A percentile compares a stretch with the other conserved stretches of the same genome.
Evolutionary conservation across 2,329 filamentous ascomycete species (phyloP).

Genomic region (Gnomoniopsis sp.): DNA sequence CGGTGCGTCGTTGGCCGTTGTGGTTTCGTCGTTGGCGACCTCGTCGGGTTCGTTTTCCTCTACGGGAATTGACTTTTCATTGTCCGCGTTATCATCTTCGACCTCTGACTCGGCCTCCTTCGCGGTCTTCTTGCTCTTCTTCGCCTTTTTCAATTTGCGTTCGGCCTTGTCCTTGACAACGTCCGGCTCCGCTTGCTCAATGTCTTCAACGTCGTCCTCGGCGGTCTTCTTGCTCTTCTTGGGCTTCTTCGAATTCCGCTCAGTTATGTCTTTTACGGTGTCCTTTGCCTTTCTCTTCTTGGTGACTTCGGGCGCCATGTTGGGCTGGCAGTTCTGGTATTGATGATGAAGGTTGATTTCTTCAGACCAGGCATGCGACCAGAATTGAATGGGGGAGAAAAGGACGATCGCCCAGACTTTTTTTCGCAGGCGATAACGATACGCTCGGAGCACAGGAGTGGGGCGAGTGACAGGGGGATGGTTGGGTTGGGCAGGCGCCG

Average conservation of each 20-base stretch:
- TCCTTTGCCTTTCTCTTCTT: constrained; percentile 36
- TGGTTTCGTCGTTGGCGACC: constrained; percentile 7
- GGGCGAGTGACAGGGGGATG: constrained; percentile 6
- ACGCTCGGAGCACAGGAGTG: background rate
- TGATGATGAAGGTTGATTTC: background rate
- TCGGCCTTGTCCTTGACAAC: constrained; percentile 21
- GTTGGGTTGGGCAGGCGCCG: background rate
- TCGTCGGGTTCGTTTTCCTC: constrained; percentile 17
- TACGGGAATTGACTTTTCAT: constrained; percentile 20
- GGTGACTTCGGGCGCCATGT: constrained; percentile 28
- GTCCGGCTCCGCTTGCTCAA: constrained; percentile 23
- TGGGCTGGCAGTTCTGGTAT: constrained; percentile 13
- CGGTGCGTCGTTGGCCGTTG: constrained; percentile 27
- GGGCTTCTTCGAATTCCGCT: constrained; percentile 1
- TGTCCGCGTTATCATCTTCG: constrained; percentile 13
- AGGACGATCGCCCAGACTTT: constrained; percentile 13
- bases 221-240: constrained; percentile 8
- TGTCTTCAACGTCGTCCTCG: constrained; percentile 14
- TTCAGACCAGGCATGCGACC: background rate
- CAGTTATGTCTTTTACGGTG: constrained; percentile 21
- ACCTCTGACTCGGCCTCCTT: constrained; percentile 15
- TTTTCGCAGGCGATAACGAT: constrained; percentile 16
- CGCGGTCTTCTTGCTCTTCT: constrained; percentile 15
- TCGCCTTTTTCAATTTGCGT: constrained; percentile 16
- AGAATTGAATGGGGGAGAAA: background rate